Conservation (phyloP, 805 yeast genomes). For the Candida taoyuanica region DNA sequence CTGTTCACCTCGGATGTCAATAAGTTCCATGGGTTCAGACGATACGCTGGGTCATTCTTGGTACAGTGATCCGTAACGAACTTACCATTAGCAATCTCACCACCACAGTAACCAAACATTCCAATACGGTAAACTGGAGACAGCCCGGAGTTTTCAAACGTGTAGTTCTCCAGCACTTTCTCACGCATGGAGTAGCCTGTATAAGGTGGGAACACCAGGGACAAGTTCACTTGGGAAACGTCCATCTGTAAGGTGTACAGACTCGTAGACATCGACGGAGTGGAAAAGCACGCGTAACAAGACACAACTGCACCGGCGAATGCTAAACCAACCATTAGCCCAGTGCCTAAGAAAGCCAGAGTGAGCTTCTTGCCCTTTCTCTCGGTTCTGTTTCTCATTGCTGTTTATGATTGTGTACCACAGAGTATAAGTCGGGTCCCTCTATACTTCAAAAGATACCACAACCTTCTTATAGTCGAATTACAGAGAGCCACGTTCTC, state of each 20-base stretch:
- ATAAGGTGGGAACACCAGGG: conserved; percentile 6
- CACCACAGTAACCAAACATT: conserved; percentile 7
- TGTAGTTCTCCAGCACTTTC: not conserved
- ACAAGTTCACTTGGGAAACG: conserved; percentile 2
- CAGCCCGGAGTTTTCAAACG: conserved; percentile 3
- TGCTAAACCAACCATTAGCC: not conserved
- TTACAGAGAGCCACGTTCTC: no score
- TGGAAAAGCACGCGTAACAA: conserved; percentile 2
- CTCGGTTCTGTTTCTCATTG: not conserved
- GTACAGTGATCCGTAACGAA: conserved; percentile 4
- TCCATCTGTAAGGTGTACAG: conserved; percentile 3
- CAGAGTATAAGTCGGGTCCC: no score
- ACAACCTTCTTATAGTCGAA: no score
- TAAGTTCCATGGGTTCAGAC: not conserved
- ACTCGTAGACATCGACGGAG: not conserved
- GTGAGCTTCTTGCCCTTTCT: not conserved
- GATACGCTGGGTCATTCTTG: conserved; percentile 1
- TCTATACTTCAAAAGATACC: no score
- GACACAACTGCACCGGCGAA: conserved; percentile 1
- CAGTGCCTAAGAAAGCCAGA: not conserved
- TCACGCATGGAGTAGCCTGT: not conserved
- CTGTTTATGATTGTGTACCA: no score
- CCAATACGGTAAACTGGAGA: conserved; percentile 4
- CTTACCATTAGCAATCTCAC: not conserved
- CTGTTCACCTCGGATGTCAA: conserved; percentile 1